A percentile compares a stretch with the other conserved stretches of the same genome.
These are phyloP conservation scores for Botrytis paeoniae DNA, from an alignment of 2,329 filamentous ascomycete species.

Conservation along the genomic window DNA sequence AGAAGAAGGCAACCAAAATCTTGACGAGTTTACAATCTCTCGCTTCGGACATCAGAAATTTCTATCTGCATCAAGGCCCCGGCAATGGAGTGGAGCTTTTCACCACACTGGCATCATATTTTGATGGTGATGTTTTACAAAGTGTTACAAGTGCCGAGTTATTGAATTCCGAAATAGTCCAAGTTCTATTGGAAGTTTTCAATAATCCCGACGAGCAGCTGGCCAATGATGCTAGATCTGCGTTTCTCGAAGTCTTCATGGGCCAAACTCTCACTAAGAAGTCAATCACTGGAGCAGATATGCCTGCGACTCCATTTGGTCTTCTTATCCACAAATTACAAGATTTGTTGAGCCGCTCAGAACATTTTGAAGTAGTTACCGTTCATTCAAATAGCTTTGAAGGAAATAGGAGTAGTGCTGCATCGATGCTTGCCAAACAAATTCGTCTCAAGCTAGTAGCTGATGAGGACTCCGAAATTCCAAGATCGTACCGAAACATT, in stretches of 20 bases:
- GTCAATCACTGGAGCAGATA: constrained; percentile 61
- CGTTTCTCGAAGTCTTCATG: constrained; percentile 94
- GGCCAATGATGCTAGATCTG: constrained; percentile 67
- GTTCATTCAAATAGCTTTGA: constrained; percentile 92
- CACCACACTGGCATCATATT: constrained; percentile 72
- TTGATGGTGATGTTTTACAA: constrained; percentile 82
- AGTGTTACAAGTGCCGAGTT: constrained; percentile 95
- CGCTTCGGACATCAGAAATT: constrained; percentile 67
- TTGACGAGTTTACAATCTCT: constrained; percentile 69
- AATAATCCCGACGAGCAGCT: constrained; percentile 63
- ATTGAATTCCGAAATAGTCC: constrained; percentile 84
- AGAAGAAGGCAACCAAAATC: constrained; percentile 74
- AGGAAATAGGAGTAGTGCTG: constrained; percentile 82
- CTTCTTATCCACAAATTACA: constrained; percentile 91
- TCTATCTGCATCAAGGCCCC: constrained; percentile 59
- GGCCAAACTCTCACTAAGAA: constrained; percentile 62
- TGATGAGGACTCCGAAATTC: constrained; percentile 87
- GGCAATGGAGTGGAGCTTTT: constrained; percentile 67
- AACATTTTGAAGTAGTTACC: constrained; percentile 96
- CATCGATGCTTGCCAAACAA: constrained; percentile 96
- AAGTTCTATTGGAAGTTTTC: constrained; percentile 78
- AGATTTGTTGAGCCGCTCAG: constrained; percentile 90
- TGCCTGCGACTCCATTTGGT: constrained; percentile 80
- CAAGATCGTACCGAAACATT: constrained; percentile 82
- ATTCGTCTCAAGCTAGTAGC: constrained; percentile 84